Evolutionary conservation across 2,329 filamentous ascomycete genomes (phyloP), one percentile per base, ranked within the genome.

Genomic region (Lanzia echinophila): DNA sequence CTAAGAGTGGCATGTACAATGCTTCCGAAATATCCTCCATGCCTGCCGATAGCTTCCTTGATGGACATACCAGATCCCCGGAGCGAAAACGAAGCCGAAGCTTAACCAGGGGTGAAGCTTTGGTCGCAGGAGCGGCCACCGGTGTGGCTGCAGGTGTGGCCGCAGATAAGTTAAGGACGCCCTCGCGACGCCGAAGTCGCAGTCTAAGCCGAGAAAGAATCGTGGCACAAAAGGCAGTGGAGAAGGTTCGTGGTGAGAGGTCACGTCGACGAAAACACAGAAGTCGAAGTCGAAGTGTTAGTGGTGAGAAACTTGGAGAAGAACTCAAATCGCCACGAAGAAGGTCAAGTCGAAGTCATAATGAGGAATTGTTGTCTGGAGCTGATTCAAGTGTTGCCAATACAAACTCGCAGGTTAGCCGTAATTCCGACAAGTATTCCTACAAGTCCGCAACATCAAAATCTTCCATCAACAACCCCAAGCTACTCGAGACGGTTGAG

Each of bases 11-110:
- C 47, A 78, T 82, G 33, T 77, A 81, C 12, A 82, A 82, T 61
- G 75, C 83, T 48, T 96, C 92, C 3, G 92, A 96, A 65, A 88
- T 97, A 47, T 97, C 92, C 1, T 86, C 83, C 34, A 86, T 88
- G 81, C 84, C 84, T 32, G 75, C 83, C n/a, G 83, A 88, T 67
- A 86, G 82, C 66, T 79, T 87, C 72, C 73, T 87, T 11, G 84
- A 85, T 59, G 77, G 76, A 36, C 61, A 63, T 13, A 58, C 63
- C 28, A 47, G 52, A 59, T 66, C 65, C 15, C 62, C 64, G n/a
- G 63, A 65, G 52, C 58, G 64, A 49, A 67, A 64, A 51, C 57
- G 64, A 33, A 67, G 63, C 36, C 64, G 61, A 50, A 68, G 65
- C 50, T 58, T 69, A 43, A 58, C 62, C 20, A 59, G 60, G 43